phyloP scores from a whole-genome alignment of 1,284 basidiomycete species.

The Ceratobasidium sp. region DNA sequence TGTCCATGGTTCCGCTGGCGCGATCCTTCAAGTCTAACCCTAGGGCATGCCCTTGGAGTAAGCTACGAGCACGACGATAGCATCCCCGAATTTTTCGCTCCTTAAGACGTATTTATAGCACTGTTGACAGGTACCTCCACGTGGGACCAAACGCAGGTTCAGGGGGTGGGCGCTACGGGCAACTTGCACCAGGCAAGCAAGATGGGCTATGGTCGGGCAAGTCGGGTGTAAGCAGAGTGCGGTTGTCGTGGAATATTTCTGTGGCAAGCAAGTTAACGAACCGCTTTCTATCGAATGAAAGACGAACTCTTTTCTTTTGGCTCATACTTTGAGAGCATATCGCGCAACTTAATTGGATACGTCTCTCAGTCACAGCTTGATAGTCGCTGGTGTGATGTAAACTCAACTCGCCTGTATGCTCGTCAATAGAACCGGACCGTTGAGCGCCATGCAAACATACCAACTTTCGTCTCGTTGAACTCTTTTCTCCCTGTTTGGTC shows the following conservation, averaged over 20 bases:
- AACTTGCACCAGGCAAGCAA: constrained; percentile 68
- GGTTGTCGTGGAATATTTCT: constrained; percentile 66
- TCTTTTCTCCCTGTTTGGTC: constrained; percentile 59
- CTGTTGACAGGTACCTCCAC: constrained; percentile 64
- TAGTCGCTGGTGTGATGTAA: constrained; percentile 67
- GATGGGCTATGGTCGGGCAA: constrained; percentile 68
- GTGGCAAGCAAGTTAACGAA: constrained; percentile 23
- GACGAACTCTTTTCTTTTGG: constrained; percentile 56
- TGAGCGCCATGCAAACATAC: constrained; percentile 49
- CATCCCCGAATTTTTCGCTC: constrained; percentile 73
- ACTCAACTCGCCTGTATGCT: constrained; percentile 53
- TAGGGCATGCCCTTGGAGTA: no score
- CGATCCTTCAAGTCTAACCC: no score
- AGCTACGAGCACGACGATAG: no score
- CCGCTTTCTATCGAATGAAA: neutral
- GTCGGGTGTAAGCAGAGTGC: constrained; percentile 59
- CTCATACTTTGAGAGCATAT: constrained; percentile 63
- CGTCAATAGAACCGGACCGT: neutral
- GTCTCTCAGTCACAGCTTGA: constrained; percentile 52
- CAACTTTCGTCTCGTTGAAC: constrained; percentile 71
- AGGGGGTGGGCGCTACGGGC: constrained; percentile 44
- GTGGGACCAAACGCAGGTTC: constrained; percentile 60
- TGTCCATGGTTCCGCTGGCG: no score
- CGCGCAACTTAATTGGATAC: constrained; percentile 55
- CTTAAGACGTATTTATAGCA: constrained; percentile 67